These are phyloP conservation scores for Mikania micrantha DNA, from an alignment of 129 eudicot genomes.

Conservation along the genomic window DNA sequence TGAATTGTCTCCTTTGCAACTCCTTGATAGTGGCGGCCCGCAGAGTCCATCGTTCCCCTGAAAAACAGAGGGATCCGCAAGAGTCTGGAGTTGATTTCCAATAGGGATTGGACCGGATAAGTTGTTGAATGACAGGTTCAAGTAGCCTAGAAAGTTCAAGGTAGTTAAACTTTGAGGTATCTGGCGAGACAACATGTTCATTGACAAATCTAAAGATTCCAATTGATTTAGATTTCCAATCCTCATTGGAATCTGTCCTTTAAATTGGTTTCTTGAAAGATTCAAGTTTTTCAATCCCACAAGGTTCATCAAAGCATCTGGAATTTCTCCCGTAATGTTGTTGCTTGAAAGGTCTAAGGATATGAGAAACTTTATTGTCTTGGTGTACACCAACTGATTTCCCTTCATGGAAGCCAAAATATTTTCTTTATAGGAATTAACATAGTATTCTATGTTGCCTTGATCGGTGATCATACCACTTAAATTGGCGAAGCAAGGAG, in stretches of 20 bases:
- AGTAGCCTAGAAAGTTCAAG: not conserved
- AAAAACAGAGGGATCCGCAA: not conserved
- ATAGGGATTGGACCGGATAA: not conserved
- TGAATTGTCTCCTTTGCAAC: not conserved
- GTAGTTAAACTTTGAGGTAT: not conserved
- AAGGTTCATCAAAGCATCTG: not conserved
- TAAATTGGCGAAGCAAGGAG: not conserved
- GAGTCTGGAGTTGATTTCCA: not conserved
- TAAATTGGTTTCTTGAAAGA: not conserved
- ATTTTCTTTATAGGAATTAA: not conserved
- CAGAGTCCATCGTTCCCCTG: not conserved
- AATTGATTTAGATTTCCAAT: not conserved
- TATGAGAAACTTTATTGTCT: not conserved
- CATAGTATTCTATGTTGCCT: too few species aligned
- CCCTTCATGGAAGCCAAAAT: not conserved
- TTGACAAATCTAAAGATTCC: not conserved
- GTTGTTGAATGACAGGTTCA: conserved; percentile 1
- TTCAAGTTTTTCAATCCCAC: not conserved
- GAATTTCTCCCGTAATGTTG: not conserved
- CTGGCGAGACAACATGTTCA: not conserved
- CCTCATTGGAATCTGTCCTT: not conserved
- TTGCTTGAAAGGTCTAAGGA: too few species aligned
- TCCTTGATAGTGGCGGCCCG: not conserved
- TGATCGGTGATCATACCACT: not conserved
- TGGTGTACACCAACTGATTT: not conserved